phyloP scores from a whole-genome alignment of 2,329 filamentous ascomycete species.

The Xylariales sp. region DNA sequence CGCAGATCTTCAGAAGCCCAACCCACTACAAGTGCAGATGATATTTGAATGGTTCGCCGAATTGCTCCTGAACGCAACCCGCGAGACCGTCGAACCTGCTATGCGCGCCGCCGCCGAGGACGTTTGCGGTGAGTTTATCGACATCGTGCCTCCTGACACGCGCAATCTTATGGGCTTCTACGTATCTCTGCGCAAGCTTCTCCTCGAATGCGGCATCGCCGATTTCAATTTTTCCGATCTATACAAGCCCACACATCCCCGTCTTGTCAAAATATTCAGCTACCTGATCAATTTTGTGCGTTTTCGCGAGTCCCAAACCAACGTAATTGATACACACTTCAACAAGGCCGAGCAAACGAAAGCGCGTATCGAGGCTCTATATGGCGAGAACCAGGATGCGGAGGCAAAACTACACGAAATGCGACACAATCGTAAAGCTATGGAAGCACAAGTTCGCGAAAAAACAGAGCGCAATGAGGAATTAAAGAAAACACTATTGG shows the following conservation, averaged over 20 bases:
- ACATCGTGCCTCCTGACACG: constrained; percentile 87
- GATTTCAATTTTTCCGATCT: constrained; percentile 96
- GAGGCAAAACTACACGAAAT: constrained; percentile 83
- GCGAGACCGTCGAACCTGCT: constrained; percentile 91
- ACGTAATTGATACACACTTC: constrained; percentile 91
- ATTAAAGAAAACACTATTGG: constrained; percentile 82
- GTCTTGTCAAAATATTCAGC: constrained; percentile 93
- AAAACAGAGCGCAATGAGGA: constrained; percentile 89
- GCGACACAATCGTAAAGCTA: constrained; percentile 80
- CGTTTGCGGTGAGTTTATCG: constrained; percentile 83
- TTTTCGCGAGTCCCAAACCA: constrained; percentile 92
- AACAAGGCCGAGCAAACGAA: constrained; percentile 91
- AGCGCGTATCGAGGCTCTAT: constrained; percentile 85
- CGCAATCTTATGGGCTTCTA: constrained; percentile 97
- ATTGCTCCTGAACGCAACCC: constrained; percentile 90
- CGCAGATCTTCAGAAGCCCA: constrained; percentile 91
- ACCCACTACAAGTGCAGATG: constrained; percentile 93
- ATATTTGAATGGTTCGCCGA: constrained; percentile 99
- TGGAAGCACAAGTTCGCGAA: constrained; percentile 83
- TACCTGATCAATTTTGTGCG: constrained; percentile 99
- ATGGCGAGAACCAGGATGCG: constrained; percentile 87
- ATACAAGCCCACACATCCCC: constrained; percentile 88
- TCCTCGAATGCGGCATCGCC: constrained; percentile 88
- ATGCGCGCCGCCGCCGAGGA: constrained; percentile 94
- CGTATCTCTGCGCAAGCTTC: constrained; percentile 79